Base-by-base conservation (phyloP, 257 asterid genomes). In the Solanum microdontum region DNA sequence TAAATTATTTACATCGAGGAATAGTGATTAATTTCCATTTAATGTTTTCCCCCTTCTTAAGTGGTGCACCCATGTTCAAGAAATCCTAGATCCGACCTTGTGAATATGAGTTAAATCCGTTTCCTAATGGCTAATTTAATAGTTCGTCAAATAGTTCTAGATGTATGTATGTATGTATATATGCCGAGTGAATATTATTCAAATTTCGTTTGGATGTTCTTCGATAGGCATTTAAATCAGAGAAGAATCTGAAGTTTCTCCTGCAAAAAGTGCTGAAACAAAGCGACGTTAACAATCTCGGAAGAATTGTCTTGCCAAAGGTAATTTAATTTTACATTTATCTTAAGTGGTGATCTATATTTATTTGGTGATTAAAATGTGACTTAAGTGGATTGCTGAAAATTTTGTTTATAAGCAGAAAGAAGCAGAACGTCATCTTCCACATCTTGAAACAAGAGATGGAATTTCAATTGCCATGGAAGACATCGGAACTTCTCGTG, bases 261-360 rank as follows among this genome's bases (percentile, higher is more conserved):
- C 92, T 97, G 88, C 99, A 97, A 95, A 97, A 97, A 89, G 99
- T 97, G 84, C 89, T 97, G 92, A 97, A 96, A 92, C 99, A 97
- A 90, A 97, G 99, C 72, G 99, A 97, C 89, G 99, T 97, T 87
- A 99, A 99, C 76, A 96, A 90, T 87, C 92, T 96, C 4, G 99
- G 99, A 68, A 93, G 99, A 88, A 97, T 96, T n/a, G 99, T 97
- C 88, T 86, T 97, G 92, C 99, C 99, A 40, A 97, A 97, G 84
- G 99, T 97, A 93, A 26, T 6, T 73, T 43, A 26, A 8, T 26
- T 32, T 40, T 19, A 39, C 23, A n/a, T 76, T 76, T 30, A 5
- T 76, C 34, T 48, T 82, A n/a, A 24, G 13, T 40, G 21, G 24
- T 40, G 36, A 77, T 26, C 9, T 14, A 40, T 77, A n/a, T 24